A percentile compares a stretch with the other conserved stretches of the same genome.
These are phyloP conservation scores for Arthroderma sp. DNA, from an alignment of 2,329 filamentous ascomycete genomes.

Conservation along the genomic window DNA sequence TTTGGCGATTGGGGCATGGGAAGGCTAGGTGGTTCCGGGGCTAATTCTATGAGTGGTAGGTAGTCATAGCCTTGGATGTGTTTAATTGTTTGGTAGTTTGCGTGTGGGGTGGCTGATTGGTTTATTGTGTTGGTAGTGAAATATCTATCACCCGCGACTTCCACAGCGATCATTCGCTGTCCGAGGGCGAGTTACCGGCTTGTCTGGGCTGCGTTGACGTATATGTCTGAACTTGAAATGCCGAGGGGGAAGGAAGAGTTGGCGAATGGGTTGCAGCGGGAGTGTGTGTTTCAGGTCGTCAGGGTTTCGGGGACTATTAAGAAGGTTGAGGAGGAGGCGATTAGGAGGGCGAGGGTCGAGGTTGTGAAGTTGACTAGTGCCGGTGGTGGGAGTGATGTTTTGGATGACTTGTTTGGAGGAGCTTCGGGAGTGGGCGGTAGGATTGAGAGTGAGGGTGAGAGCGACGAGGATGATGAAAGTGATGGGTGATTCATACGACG, in stretches of 20 bases:
- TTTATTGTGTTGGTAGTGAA: slow-evolving; percentile 49
- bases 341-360: slow-evolving; percentile 59
- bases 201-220: slow-evolving; percentile 79
- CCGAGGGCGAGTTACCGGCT: slow-evolving; percentile 71
- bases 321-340: slow-evolving; percentile 81
- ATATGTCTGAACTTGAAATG: slow-evolving; percentile 58
- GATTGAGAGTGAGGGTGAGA: slow-evolving; percentile 33
- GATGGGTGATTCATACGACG: slow-evolving; percentile 11
- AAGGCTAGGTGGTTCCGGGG: slow-evolving; percentile 47
- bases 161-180: slow-evolving; percentile 80
- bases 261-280: slow-evolving; percentile 14
- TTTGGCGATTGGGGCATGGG: slow-evolving; percentile 78
- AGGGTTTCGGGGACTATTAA: slow-evolving; percentile 85
- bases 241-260: slow-evolving; percentile 29
- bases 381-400: slow-evolving; percentile 31
- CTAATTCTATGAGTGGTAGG: slow-evolving; percentile 54
- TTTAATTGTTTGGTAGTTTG: slow-evolving; percentile 7
- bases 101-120: slow-evolving; percentile 1
- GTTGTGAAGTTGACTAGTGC: slow-evolving; percentile 53
- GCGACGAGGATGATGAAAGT: slow-evolving; percentile 35
- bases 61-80: no score
- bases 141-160: slow-evolving; percentile 84
- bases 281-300: slow-evolving; percentile 72
- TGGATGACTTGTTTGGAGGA: slow-evolving; percentile 18
- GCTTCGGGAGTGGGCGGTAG: slow-evolving; percentile 21